phyloP scores from a whole-genome alignment of 2,329 filamentous ascomycete genomes.

The Calonectria hawksworthii region DNA sequence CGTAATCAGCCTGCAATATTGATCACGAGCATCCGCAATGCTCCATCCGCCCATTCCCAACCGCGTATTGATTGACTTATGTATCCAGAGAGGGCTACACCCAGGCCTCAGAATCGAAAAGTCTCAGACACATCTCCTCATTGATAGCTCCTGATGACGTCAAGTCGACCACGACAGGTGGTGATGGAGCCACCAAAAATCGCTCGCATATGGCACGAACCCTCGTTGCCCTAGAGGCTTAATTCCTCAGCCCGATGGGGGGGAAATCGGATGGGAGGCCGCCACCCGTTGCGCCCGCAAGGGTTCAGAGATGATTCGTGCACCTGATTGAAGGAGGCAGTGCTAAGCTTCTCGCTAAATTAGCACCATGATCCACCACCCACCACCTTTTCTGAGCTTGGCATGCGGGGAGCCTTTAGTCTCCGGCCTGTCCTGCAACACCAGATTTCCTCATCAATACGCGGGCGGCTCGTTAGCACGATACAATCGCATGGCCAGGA shows the following conservation, averaged over 20 bases:
- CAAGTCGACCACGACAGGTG: background rate
- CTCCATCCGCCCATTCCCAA: background rate
- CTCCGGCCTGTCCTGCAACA: background rate
- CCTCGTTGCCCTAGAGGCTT: background rate
- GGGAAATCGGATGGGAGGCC: background rate
- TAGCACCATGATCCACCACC: background rate
- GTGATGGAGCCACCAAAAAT: background rate
- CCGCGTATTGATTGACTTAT: background rate
- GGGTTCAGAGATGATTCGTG: background rate
- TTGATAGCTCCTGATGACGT: background rate
- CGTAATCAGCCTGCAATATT: background rate
- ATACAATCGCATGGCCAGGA: constrained; percentile 4
- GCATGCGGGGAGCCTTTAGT: constrained; percentile 6
- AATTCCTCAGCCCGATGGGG: background rate
- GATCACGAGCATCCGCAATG: background rate
- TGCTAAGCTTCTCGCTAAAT: constrained; percentile 13
- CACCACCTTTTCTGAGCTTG: background rate
- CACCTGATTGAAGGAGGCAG: constrained; percentile 9
- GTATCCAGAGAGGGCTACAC: background rate
- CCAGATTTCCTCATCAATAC: constrained; percentile 1
- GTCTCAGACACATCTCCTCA: background rate
- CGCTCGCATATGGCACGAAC: background rate
- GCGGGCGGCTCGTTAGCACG: background rate
- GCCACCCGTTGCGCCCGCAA: background rate
- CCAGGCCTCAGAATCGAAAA: background rate